Base-by-base conservation (phyloP, 2,329 filamentous ascomycete genomes). In the Epichloe festucae region DNA sequence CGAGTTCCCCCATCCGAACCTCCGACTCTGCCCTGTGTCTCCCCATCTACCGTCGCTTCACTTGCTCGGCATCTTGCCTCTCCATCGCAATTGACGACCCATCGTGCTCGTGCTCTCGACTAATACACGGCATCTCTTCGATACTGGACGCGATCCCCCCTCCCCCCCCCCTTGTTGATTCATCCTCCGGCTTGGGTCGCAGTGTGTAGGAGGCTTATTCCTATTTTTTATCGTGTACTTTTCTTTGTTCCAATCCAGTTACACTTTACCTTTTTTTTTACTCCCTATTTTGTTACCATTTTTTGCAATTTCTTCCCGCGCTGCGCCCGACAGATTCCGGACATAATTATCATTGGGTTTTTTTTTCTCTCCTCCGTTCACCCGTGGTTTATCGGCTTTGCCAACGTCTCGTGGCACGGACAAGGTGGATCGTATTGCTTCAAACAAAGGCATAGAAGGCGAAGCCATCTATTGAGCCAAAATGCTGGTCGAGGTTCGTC, bases 401-500 rank as follows among this genome's bases (percentile, higher is more conserved):
- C 47, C 15, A 46, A 12, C 46, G 11, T 50, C 36, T 38, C 40
- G 36, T 40, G 36, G 36, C 43, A 52, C 47, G 46, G 53, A 57
- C 55, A 54, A 57, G 48, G 47, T 36, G 14, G n/a, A 59, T 44
- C 52, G 58, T 60, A 54, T 27, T 50, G 40, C 19, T 50, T 38
- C 23, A 11, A 11, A 6, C 27, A 27, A 27, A 38, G 21, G n/a
- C 12, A 42, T 19, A 51, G 57, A 64, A 53, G 52, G 59, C 36
- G 35, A 19, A 56, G 59, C 48, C 46, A 17, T 46, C 23, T 19
- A 19, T 35, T 36, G 6, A 44, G 52, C 52, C 52, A 59, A 57
- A 50, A 67, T 67, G 65, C 62, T 68, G 64, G 64, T 67, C 52
- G 65, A 67, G 60, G 65, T 68, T 59, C 65, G 65, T 66, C 36